Conservation (phyloP, 2,329 filamentous ascomycete species). For the Fusarium napiforme region DNA sequence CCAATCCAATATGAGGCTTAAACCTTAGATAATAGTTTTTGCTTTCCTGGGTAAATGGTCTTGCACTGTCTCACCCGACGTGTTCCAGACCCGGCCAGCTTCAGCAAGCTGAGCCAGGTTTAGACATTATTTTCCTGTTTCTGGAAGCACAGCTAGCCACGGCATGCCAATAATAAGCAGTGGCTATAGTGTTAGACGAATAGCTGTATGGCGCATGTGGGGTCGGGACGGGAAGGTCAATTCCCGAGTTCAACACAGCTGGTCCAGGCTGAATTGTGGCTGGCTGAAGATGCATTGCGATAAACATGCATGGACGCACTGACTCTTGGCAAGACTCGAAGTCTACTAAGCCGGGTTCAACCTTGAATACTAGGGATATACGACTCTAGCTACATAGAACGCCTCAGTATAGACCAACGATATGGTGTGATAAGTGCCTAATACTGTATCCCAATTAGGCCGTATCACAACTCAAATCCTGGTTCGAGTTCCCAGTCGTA, state of each 20-base stretch:
- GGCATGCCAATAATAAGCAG: too few species aligned
- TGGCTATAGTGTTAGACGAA: too few species aligned
- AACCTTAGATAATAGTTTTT: too few species aligned
- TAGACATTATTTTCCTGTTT: too few species aligned
- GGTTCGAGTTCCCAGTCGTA: conserved; percentile 8
- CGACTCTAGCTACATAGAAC: fast-evolving
- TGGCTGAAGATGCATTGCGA: background rate
- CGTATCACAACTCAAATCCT: background rate
- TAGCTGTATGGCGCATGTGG: too few species aligned
- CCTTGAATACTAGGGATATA: fast-evolving
- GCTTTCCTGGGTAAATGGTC: too few species aligned
- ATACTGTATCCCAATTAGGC: fast-evolving
- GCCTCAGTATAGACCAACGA: fast-evolving
- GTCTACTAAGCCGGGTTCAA: background rate
- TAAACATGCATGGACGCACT: fast-evolving
- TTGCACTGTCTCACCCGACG: too few species aligned
- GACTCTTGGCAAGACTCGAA: background rate
- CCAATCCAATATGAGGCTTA: too few species aligned
- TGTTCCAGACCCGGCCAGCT: too few species aligned
- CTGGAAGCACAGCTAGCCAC: too few species aligned
- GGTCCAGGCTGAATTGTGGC: background rate
- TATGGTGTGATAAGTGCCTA: fast-evolving
- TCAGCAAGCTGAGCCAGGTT: too few species aligned
- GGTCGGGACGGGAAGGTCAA: too few species aligned
- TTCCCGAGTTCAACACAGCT: fast-evolving